These are phyloP conservation scores for Gymnopilus dilepis DNA, from an alignment of 768 basidiomycete species.

Conservation along the genomic window DNA sequence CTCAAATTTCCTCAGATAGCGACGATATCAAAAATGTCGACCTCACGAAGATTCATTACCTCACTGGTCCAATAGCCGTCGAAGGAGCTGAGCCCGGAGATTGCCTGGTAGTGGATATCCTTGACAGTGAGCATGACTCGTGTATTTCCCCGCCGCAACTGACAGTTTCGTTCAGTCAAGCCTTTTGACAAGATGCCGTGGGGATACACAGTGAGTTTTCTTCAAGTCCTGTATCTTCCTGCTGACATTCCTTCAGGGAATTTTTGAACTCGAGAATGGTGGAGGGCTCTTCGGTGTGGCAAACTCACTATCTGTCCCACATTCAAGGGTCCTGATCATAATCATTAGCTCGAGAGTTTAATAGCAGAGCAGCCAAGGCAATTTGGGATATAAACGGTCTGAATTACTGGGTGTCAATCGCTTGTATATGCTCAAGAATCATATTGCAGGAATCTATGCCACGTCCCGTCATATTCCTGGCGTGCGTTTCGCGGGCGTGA, in stretches of 20 bases:
- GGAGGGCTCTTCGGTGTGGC: conserved; percentile 68
- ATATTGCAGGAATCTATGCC: conserved; percentile 62
- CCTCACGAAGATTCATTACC: conserved; percentile 69
- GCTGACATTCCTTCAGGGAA: conserved; percentile 50
- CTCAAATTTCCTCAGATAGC: conserved; percentile 42
- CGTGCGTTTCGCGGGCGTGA: conserved; percentile 78
- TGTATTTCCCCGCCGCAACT: background rate
- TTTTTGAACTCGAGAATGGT: conserved; percentile 76
- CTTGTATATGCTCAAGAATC: background rate
- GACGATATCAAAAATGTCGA: conserved; percentile 75
- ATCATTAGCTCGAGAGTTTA: conserved; percentile 62
- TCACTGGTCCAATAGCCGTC: conserved; percentile 77
- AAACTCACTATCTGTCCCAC: background rate
- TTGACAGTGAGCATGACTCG: conserved; percentile 56
- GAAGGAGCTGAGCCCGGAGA: conserved; percentile 82
- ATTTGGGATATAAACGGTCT: conserved; percentile 80
- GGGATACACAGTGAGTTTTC: conserved; percentile 67
- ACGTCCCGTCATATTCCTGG: conserved; percentile 80
- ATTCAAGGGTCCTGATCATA: background rate
- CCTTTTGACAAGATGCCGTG: conserved; percentile 81
- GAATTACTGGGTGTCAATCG: background rate
- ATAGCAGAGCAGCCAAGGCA: conserved; percentile 75
- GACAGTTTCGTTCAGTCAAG: conserved; percentile 44
- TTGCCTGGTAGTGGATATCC: conserved; percentile 78
- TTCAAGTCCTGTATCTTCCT: background rate